These are phyloP conservation scores for Castanospermum australe DNA, from an alignment of 306 rosid species.

Conservation along the genomic window DNA sequence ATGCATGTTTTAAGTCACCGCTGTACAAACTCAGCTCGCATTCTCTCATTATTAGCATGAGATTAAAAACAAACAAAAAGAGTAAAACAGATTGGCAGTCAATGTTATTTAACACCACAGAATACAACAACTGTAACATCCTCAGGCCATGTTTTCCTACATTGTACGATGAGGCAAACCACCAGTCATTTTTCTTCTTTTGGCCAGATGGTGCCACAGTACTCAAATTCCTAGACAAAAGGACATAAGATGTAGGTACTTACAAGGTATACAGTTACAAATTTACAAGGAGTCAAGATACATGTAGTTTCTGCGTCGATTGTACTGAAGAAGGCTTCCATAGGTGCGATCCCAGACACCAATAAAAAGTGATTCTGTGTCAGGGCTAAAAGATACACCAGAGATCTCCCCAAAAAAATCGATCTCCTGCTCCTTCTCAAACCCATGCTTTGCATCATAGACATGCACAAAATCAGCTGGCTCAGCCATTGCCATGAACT, in stretches of 20 bases:
- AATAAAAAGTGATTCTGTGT: slow-evolving; percentile 70
- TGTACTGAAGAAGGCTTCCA: slow-evolving; percentile 81
- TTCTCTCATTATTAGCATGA: background rate
- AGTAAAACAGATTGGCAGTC: background rate
- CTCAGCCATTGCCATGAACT: slow-evolving; percentile 63
- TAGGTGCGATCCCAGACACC: slow-evolving; percentile 88
- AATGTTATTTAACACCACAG: slow-evolving; percentile 22
- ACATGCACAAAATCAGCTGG: slow-evolving; percentile 70
- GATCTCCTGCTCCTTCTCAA: slow-evolving; percentile 59
- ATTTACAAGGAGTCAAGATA: slow-evolving; percentile 63
- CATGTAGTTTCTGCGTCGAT: slow-evolving; percentile 47
- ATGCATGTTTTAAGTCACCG: no score
- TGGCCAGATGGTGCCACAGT: slow-evolving; percentile 10
- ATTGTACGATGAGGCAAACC: slow-evolving; percentile 25
- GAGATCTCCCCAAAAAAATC: slow-evolving; percentile 72
- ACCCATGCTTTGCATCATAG: slow-evolving; percentile 53
- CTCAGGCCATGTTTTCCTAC: slow-evolving; percentile 18
- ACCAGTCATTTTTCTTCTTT: slow-evolving; percentile 24
- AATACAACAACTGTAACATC: slow-evolving; percentile 18
- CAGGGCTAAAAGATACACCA: slow-evolving; percentile 77
- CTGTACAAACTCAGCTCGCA: background rate
- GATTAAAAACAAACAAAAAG: background rate
- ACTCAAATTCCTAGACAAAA: slow-evolving; percentile 27
- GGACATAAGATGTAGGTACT: slow-evolving; percentile 10
- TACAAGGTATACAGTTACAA: slow-evolving; percentile 17